Evolutionary conservation across 805 yeast genomes (phyloP).

Genomic region (Nakazawaea holstii): DNA sequence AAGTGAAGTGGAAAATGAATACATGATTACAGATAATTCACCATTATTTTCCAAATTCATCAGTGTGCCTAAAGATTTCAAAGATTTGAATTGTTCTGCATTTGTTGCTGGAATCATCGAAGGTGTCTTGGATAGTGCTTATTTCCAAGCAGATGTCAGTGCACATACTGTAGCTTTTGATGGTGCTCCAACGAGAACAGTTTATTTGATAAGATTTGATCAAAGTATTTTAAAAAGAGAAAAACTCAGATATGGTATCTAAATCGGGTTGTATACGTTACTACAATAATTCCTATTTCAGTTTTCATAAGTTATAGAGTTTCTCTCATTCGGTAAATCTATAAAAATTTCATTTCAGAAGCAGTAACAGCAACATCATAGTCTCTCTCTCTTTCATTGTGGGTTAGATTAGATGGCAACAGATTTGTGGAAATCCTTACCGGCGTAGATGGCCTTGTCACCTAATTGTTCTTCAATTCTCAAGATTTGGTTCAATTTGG

Average conservation of each 20-base stretch:
- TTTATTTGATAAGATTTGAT: conserved; percentile 70
- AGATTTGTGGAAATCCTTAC: conserved; percentile 76
- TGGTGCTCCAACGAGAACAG: conserved; percentile 59
- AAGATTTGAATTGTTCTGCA: conserved; percentile 74
- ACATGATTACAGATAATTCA: conserved; percentile 72
- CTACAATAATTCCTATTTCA: not conserved
- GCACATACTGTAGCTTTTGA: conserved; percentile 73
- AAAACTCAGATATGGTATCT: conserved; percentile 31
- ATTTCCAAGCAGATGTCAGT: conserved; percentile 71
- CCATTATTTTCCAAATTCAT: conserved; percentile 72
- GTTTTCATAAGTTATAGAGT: not conserved
- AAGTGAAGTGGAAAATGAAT: conserved; percentile 57
- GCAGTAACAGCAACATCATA: too few relatives aligned
- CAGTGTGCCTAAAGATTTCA: conserved; percentile 74
- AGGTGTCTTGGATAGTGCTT: conserved; percentile 70
- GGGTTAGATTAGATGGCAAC: conserved; percentile 25
- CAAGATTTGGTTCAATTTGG: conserved; percentile 96
- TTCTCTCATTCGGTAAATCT: not conserved
- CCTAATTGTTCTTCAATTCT: conserved; percentile 99
- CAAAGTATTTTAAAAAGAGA: conserved; percentile 52
- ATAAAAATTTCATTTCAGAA: not conserved
- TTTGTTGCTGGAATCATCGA: conserved; percentile 83
- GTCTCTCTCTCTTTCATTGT: not conserved
- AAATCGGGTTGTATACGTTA: not conserved
- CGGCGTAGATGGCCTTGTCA: conserved; percentile 95